These are phyloP conservation scores for Choiromyces venosus DNA, from an alignment of 495 filamentous ascomycete genomes.

Conservation along the genomic window DNA sequence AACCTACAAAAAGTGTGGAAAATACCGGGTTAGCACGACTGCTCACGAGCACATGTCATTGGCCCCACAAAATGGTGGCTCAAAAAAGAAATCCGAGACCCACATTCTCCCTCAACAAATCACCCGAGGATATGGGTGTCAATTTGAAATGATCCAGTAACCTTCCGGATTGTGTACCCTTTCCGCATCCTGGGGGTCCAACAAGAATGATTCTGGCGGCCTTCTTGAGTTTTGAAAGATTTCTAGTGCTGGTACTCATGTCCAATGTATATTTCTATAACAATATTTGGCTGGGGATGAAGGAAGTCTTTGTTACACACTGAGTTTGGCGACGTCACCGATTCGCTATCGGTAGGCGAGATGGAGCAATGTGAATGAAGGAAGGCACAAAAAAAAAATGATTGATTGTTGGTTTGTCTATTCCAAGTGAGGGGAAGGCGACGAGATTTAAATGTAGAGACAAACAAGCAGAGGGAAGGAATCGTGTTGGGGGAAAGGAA, in stretches of 20 bases:
- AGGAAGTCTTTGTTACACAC: neutral
- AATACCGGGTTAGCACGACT: constrained; percentile 6
- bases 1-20: constrained; percentile 42
- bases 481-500: neutral
- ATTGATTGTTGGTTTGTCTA: neutral
- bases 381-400: neutral
- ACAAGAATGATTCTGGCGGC: constrained; percentile 92
- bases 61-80: constrained; percentile 2
- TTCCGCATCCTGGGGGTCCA: constrained; percentile 86
- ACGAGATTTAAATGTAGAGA: neutral
- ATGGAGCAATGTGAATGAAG: neutral
- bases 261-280: neutral
- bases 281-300: neutral
- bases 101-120: constrained; percentile 83
- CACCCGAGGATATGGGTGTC: constrained; percentile 87
- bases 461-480: neutral
- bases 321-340: neutral
- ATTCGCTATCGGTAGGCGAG: neutral
- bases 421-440: neutral
- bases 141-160: constrained; percentile 80
- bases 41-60: constrained; percentile 9
- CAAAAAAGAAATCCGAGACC: constrained; percentile 21
- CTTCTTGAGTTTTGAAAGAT: constrained; percentile 58
- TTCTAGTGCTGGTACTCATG: neutral
- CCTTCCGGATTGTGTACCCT: constrained; percentile 90